These are phyloP conservation scores for Phialocephala subalpina DNA, from an alignment of 2,329 filamentous ascomycete species.

Conservation along the genomic window DNA sequence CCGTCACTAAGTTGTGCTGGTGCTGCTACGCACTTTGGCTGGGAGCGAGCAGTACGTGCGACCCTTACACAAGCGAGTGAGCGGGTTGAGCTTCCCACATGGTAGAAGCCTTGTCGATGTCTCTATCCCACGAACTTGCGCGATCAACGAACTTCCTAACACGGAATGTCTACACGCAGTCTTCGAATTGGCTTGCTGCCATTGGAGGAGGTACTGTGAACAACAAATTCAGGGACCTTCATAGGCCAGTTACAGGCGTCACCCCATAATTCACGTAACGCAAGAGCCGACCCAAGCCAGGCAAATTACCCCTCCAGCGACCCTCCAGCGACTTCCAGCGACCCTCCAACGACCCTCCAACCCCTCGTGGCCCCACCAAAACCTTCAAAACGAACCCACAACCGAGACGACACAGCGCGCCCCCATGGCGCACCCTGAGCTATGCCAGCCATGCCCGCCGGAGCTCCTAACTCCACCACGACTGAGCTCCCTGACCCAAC, in stretches of 20 bases:
- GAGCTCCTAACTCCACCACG: neutral
- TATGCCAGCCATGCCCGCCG: neutral
- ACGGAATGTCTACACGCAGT: constrained; percentile 13
- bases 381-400: constrained; percentile 10
- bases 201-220: neutral
- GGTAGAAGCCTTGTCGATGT: neutral
- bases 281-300: constrained; percentile 14
- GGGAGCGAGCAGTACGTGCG: constrained; percentile 5
- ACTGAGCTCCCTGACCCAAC: neutral
- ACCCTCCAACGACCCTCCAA: neutral
- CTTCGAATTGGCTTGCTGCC: constrained; percentile 5
- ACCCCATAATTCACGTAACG: constrained; percentile 15
- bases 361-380: constrained; percentile 16
- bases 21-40: constrained; percentile 6
- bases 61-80: neutral
- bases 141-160: constrained; percentile 14
- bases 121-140: constrained; percentile 6
- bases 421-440: constrained; percentile 4
- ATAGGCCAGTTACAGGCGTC: constrained; percentile 7
- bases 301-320: constrained; percentile 17
- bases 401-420: neutral
- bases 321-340: constrained; percentile 9
- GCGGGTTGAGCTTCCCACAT: neutral
- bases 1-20: constrained; percentile 9
- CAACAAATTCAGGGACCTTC: neutral